Evolutionary conservation across 2,329 filamentous ascomycete genomes (phyloP), one percentile per base, ranked within the genome.

Genomic region (Alternaria rosae): DNA sequence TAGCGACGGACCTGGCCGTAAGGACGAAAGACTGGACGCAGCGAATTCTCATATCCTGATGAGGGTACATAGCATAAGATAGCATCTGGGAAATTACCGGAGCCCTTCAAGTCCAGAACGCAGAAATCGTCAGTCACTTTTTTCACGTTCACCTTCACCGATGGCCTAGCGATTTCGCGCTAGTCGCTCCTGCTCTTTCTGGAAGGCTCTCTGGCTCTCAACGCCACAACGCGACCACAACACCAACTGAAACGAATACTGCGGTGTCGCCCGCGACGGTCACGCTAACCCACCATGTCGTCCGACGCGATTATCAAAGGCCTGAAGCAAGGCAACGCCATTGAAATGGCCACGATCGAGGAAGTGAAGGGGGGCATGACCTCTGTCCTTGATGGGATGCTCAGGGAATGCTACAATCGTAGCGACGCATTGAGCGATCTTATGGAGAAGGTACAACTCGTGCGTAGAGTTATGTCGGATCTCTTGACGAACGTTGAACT

Each of bases 91-190:
- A 5, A 6, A 15, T 8, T 3, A 32, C 15, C 12, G 13, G 5
- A 32, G 30, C 30, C 11, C 2, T n/a, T 4, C 15, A 41, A 5
- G n/a, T 11, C 3, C 15, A 17, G 5, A 41, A 41, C 9, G 9
- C 4, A 3, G 5, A 20, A 17, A 42, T 21, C 10, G 17, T 3
- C 6, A 0, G 41, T 21, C 1, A 12, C 1, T 13, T 0, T 42
- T 10, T 21, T 42, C 17, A 4, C 41, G 5, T 8, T 13, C 41
- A 43, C 17, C 0, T 43, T 43, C 41, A 43, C 20, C 2, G 6
- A 0, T 13, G 0, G 3, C 41, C n/a, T 4, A 0, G 41, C 1
- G 0, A 0, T 8, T 43, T 43, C 17, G 41, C 41, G 17, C 41
- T 43, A 43, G 41, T 13, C 17, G 41, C 41, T 13, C 41, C 7